Base-by-base conservation (phyloP, 1,139 yeast species). In the Geotrichum macrosporum region DNA sequence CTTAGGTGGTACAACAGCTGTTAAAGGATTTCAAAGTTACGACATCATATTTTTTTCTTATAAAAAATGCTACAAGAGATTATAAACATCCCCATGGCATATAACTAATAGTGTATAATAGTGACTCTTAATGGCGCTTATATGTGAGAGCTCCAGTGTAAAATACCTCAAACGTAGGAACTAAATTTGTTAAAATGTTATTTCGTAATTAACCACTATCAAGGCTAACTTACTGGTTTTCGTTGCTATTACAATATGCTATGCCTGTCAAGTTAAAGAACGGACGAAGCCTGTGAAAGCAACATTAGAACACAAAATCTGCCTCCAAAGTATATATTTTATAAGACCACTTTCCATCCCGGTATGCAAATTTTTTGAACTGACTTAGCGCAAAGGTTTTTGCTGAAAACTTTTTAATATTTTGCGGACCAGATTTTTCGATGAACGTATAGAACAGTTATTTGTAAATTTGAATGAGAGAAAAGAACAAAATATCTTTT, bases 131-230 rank as follows among this genome's bases (percentile, higher is more conserved):
- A 41, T 80, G 81, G 66, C 92, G 98, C 65, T 83, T 86, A 2
- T 96, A 87, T 98, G 92, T 92, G 53, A 92, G 72, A 13, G 83
- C 74, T 21, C 98, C 98, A 0, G 97, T 92, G 95, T 96, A 92
- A 67, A 85, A 92, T 33, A 92, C 84, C 9, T 94, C 87, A 55
- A 92, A 75, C 1, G 87, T 78, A 1, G 98, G 97, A 77, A 92
- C 86, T 19, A 96, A 96, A 62, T 92, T 92, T 54, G 65, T 55
- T 5, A 70, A 63, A 52, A 57, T 54, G 24, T 56, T 43, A 39
- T 55, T 52, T 24, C 36, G 35, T 16, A 51, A 37, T 37, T 38
- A 44, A 26, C 55, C 53, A 58, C 53, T 56, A 62, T 39, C 43
- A 31, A 39, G 38, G 12, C n/a, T n/a, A n/a, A n/a, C n/a, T n/a